Percentiles rank a stretch among this genome's conserved stretches.
These are phyloP conservation scores for Herpetomonas tarakana DNA, from an alignment of 208 protist genomes.

Conservation along the genomic window DNA sequence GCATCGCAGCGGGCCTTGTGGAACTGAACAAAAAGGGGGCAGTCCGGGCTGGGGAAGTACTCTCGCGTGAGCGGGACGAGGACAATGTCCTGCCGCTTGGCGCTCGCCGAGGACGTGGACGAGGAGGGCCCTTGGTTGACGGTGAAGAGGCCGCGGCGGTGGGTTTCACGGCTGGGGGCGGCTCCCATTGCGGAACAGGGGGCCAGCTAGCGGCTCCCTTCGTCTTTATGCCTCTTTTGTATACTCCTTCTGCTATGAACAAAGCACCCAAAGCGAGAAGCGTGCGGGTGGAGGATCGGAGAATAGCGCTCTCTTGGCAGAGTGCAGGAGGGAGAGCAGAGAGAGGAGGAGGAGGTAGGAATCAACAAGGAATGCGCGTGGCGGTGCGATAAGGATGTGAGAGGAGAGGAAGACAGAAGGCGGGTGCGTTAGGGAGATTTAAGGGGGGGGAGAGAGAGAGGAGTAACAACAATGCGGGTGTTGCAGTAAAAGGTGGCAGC, in stretches of 20 bases:
- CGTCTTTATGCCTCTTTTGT: background rate
- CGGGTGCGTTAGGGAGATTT: background rate
- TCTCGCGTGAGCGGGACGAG: constrained; percentile 76
- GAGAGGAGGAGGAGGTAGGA: too few relatives aligned
- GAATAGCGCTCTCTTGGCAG: too few relatives aligned
- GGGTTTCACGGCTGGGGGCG: constrained; percentile 69
- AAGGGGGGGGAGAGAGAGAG: background rate
- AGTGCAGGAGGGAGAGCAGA: too few relatives aligned
- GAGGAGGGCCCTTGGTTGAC: constrained; percentile 20
- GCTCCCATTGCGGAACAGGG: constrained; percentile 58
- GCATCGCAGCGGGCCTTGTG: constrained; percentile 76
- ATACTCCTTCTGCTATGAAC: too few relatives aligned
- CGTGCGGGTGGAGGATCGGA: too few relatives aligned
- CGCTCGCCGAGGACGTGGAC: constrained; percentile 3
- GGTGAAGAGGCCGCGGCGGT: constrained; percentile 49
- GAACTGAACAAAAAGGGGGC: constrained; percentile 81
- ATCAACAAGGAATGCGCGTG: too few relatives aligned
- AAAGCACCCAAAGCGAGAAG: too few relatives aligned
- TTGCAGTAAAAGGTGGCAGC: too few relatives aligned
- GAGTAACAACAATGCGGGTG: background rate
- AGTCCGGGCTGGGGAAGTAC: constrained; percentile 76
- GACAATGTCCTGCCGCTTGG: constrained; percentile 59
- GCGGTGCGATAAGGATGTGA: too few relatives aligned
- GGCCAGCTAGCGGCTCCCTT: too few relatives aligned
- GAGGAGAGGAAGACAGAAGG: background rate